Percentiles rank a stretch among this genome's conserved stretches.
phyloP scores from a whole-genome alignment of 2,329 filamentous ascomycete species.

The Aspergillus latus region DNA sequence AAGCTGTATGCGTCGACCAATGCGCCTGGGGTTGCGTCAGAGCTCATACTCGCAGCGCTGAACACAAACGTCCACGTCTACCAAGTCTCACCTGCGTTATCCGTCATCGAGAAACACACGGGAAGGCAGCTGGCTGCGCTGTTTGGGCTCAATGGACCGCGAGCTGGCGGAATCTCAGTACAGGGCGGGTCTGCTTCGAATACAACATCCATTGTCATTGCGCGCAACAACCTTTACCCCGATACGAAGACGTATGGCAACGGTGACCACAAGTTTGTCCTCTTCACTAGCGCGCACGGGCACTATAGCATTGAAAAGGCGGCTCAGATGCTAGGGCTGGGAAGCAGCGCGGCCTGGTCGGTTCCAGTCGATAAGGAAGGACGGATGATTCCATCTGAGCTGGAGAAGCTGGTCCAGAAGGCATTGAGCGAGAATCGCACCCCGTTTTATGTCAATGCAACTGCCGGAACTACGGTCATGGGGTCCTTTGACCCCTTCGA shows the following conservation, averaged over 20 bases:
- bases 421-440: conserved; percentile 69
- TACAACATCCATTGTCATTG: conserved; percentile 78
- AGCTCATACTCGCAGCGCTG: conserved; percentile 77
- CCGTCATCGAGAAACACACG: conserved; percentile 83
- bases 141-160: conserved; percentile 71
- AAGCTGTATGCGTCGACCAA: conserved; percentile 93
- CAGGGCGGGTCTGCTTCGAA: conserved; percentile 86
- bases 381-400: conserved; percentile 65
- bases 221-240: conserved; percentile 81
- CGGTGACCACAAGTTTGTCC: conserved; percentile 62
- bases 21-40: conserved; percentile 81
- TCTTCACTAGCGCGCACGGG: conserved; percentile 87
- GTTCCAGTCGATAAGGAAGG: conserved; percentile 74
- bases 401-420: conserved; percentile 62
- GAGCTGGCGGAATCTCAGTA: conserved; percentile 69
- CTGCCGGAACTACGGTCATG: conserved; percentile 89
- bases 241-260: conserved; percentile 74
- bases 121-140: conserved; percentile 69
- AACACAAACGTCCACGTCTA: conserved; percentile 97
- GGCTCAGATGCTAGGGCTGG: conserved; percentile 85
- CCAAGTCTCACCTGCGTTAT: conserved; percentile 85
- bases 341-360: conserved; percentile 67
- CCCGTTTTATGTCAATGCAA: conserved; percentile 93
- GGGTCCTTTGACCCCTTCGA: conserved; percentile 83
- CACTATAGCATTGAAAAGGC: conserved; percentile 96